Base-by-base conservation (phyloP, 345 rosid species). In the Corymbia maculata region DNA sequence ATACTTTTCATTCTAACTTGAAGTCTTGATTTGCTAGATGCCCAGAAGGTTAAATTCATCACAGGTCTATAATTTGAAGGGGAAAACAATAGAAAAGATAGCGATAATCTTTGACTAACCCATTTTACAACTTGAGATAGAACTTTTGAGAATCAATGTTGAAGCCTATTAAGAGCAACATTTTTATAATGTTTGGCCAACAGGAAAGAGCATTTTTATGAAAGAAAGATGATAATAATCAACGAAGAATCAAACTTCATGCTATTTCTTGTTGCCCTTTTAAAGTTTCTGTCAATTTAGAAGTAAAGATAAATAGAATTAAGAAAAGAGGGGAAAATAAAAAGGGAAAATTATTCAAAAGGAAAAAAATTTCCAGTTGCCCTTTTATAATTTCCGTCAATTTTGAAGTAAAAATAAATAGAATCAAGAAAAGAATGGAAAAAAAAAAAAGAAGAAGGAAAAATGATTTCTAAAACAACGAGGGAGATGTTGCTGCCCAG, bases 401-500 rank as follows among this genome's bases (percentile, higher is more conserved):
- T n/a, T n/a, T n/a, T n/a, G n/a, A n/a, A n/a, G n/a, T n/a, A n/a
- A n/a, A 36, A 4, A 36, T 36, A 36, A 36, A 36, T 36, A 36
- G 42, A 36, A 36, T 36, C 42, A 36, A 36, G 42, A 36, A 36
- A 36, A 36, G 42, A 36, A 4, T 2, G 42, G 42, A 36, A 36
- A 36, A 36, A 2, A 36, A 36, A 85, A 28, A 21, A 49, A 26
- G 1, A 32, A 85, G 30, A 86, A 10, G 22, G 30, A n/a, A 12
- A 9, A 9, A 0, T 3, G 4, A 28, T n/a, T n/a, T n/a, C n/a
- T n/a, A n/a, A n/a, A n/a, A n/a, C n/a, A n/a, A n/a, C n/a, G n/a
- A n/a, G n/a, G n/a, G 0, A 75, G 0, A 45, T 93, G 94, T 80
- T 93, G 90, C 92, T 93, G 94, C 94, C 92, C 92, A 92, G 92